phyloP scores from a whole-genome alignment of 768 basidiomycete genomes.

The Flagelloscypha sp. region DNA sequence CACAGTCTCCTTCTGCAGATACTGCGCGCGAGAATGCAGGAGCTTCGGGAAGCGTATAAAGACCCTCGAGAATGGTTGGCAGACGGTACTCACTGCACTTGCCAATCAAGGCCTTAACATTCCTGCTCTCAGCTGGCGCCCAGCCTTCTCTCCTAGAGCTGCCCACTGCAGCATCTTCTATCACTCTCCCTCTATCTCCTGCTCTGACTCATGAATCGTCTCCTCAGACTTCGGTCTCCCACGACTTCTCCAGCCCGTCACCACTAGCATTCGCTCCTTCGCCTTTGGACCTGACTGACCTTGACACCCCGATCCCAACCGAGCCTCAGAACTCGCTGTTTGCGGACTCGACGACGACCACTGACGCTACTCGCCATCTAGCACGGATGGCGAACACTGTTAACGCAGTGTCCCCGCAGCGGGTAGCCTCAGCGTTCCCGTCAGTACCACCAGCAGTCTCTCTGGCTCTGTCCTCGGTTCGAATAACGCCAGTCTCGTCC shows the following conservation, averaged over 20 bases:
- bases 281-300: constrained; percentile 20
- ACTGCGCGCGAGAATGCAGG: constrained; percentile 57
- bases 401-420: constrained; percentile 76
- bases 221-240: constrained; percentile 25
- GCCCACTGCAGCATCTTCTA: constrained; percentile 16
- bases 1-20: constrained; percentile 29
- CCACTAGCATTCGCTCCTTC: constrained; percentile 20
- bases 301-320: constrained; percentile 16
- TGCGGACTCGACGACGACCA: too few relatives aligned
- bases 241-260: constrained; percentile 28
- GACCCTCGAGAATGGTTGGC: constrained; percentile 76
- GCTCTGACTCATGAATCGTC: constrained; percentile 22
- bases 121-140: constrained; percentile 6
- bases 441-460: constrained; percentile 13
- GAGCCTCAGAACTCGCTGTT: constrained; percentile 23
- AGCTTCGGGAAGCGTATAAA: constrained; percentile 66
- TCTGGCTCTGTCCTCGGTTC: constrained; percentile 16
- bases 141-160: constrained; percentile 7
- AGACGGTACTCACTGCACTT: constrained; percentile 69
- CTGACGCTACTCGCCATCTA: constrained; percentile 92
- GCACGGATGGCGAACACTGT: constrained; percentile 92
- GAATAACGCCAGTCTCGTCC: constrained; percentile 16
- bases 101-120: constrained; percentile 50
- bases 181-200: constrained; percentile 30
- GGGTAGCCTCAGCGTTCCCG: constrained; percentile 52